These are phyloP conservation scores for Aspergillus heteromorphus DNA, from an alignment of 495 filamentous ascomycete species.

Conservation along the genomic window DNA sequence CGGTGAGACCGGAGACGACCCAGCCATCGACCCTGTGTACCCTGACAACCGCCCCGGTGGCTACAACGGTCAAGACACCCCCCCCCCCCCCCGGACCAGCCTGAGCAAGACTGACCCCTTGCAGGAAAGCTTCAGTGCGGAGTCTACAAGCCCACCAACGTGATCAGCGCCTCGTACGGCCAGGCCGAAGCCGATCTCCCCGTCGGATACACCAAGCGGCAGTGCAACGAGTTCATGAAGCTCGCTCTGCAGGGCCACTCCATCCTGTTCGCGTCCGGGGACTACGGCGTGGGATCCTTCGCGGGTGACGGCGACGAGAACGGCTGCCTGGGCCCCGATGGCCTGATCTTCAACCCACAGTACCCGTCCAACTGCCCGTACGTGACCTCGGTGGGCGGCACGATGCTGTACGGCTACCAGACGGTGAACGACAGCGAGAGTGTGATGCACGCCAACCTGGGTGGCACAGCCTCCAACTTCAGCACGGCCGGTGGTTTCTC, in stretches of 20 bases:
- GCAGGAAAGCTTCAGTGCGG: conserved; percentile 53
- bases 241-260: conserved; percentile 59
- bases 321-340: conserved; percentile 34
- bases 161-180: conserved; percentile 57
- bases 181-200: conserved; percentile 47
- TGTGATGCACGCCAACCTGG: conserved; percentile 16
- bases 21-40: conserved; percentile 50
- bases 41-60: conserved; percentile 47
- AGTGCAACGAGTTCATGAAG: conserved; percentile 60
- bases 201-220: conserved; percentile 47
- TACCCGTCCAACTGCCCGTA: conserved; percentile 50
- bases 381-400: conserved; percentile 48
- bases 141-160: conserved; percentile 51
- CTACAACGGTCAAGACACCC: conserved; percentile 40
- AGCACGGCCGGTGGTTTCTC: conserved; percentile 62
- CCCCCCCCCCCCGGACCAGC: background rate
- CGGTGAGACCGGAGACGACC: conserved; percentile 49
- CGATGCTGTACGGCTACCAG: conserved; percentile 35
- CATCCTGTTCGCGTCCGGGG: conserved; percentile 56
- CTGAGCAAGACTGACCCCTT: background rate
- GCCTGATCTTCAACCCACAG: conserved; percentile 42
- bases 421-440: conserved; percentile 34
- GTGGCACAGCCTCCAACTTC: conserved; percentile 36
- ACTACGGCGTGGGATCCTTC: conserved; percentile 44
- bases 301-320: conserved; percentile 37